A percentile compares a stretch with the other conserved stretches of the same genome.
Conservation (phyloP, 768 basidiomycete genomes). For the Agrocybe pediades region DNA sequence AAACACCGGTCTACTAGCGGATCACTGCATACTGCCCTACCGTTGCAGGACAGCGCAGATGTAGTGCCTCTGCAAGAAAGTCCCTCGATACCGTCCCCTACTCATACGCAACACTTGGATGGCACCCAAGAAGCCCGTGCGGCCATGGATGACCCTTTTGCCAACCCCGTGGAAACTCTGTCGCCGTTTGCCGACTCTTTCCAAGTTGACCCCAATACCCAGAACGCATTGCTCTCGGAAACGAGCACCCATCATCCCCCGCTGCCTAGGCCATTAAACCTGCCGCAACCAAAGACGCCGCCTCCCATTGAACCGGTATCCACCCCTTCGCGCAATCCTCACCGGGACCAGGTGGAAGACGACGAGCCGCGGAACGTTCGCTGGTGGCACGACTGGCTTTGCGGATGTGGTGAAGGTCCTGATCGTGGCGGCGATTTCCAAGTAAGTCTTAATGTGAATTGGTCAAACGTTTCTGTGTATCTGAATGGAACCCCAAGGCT, state of each 20-base stretch:
- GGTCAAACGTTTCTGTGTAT: neutral
- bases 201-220: slow-evolving; percentile 10
- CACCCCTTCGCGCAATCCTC: slow-evolving; percentile 28
- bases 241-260: slow-evolving; percentile 30
- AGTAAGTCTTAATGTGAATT: slow-evolving; percentile 37
- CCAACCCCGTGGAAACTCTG: slow-evolving; percentile 42
- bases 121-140: slow-evolving; percentile 20
- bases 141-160: slow-evolving; percentile 50
- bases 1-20: slow-evolving; percentile 31
- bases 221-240: neutral
- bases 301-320: slow-evolving; percentile 37
- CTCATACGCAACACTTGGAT: slow-evolving; percentile 26
- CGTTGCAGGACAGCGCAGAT: slow-evolving; percentile 56
- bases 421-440: slow-evolving; percentile 75
- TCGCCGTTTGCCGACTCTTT: slow-evolving; percentile 54
- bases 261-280: slow-evolving; percentile 58
- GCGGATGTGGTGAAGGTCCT: slow-evolving; percentile 75
- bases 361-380: slow-evolving; percentile 28
- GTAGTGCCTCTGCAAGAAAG: slow-evolving; percentile 57
- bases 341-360: slow-evolving; percentile 25
- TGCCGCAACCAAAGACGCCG: slow-evolving; percentile 63
- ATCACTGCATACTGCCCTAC: slow-evolving; percentile 43
- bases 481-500: slow-evolving; percentile 43
- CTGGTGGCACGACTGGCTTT: slow-evolving; percentile 91
- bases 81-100: slow-evolving; percentile 42